phyloP scores from a whole-genome alignment of 495 filamentous ascomycete genomes.

The Cercophora sp. region DNA sequence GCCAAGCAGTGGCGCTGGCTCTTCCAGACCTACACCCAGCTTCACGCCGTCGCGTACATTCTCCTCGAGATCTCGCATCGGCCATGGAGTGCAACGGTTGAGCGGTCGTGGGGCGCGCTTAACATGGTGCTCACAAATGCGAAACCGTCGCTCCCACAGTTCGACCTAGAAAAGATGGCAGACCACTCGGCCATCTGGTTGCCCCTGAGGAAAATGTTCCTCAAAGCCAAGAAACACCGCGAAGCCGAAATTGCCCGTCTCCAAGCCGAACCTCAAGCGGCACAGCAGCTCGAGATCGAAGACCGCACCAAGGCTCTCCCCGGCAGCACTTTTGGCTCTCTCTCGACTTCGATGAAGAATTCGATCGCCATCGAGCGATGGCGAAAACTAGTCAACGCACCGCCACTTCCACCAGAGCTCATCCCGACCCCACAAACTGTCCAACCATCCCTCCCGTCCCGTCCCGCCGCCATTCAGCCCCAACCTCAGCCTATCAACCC shows the following conservation, averaged over 20 bases:
- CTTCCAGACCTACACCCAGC: constrained; percentile 76
- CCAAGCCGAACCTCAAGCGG: constrained; percentile 37
- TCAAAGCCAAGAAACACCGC: constrained; percentile 56
- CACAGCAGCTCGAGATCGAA: constrained; percentile 36
- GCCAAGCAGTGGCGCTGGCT: constrained; percentile 74
- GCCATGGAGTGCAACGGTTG: constrained; percentile 60
- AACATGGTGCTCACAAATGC: constrained; percentile 56
- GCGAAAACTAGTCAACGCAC: constrained; percentile 44
- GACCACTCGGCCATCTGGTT: constrained; percentile 65
- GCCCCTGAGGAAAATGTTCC: constrained; percentile 67
- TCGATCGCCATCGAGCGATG: constrained; percentile 38
- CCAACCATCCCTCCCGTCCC: not conserved
- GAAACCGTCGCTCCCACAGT: constrained; percentile 23
- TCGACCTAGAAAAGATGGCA: constrained; percentile 47
- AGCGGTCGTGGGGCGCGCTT: constrained; percentile 78
- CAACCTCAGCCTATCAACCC: not conserved
- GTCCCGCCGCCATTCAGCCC: not conserved
- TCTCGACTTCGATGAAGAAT: constrained; percentile 35
- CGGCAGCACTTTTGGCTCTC: constrained; percentile 33
- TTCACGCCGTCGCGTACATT: constrained; percentile 74
- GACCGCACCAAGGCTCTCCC: constrained; percentile 32
- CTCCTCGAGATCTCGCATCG: constrained; percentile 75
- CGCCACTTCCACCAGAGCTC: constrained; percentile 12
- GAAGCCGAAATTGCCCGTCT: constrained; percentile 46
- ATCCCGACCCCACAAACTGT: not conserved